Evolutionary conservation across 352 stramenopile species (phyloP).

Genomic region (Discostella stelligera): DNA sequence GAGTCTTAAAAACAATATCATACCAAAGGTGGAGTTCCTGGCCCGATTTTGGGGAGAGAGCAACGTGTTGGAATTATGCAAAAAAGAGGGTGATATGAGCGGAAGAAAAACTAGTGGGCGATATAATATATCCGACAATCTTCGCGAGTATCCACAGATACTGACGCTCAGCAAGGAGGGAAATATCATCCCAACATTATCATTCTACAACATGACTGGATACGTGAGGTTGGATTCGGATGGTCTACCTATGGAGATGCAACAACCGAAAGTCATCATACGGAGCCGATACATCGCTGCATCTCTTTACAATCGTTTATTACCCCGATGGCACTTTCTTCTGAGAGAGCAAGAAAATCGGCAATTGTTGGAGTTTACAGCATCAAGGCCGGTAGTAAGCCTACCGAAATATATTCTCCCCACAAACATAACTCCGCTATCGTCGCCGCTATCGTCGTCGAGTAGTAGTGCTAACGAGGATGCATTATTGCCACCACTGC

Average conservation of each 20-base stretch:
- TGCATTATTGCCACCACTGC: constrained; percentile 46
- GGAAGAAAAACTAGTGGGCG: constrained; percentile 9
- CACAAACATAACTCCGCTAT: not conserved
- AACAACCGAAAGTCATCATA: constrained; percentile 23
- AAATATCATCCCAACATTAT: constrained; percentile 72
- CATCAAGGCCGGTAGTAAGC: not conserved
- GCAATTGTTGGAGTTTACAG: not conserved
- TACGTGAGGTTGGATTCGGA: constrained; percentile 57
- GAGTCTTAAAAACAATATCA: constrained; percentile 69
- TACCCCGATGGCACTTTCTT: constrained; percentile 79
- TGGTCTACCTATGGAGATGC: constrained; percentile 8
- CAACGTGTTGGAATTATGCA: not conserved
- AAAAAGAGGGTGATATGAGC: not conserved
- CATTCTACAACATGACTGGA: constrained; percentile 75
- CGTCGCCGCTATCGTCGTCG: not conserved
- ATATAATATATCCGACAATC: constrained; percentile 9
- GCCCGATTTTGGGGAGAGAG: constrained; percentile 51
- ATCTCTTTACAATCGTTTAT: constrained; percentile 74
- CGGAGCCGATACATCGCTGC: constrained; percentile 69
- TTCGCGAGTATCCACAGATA: constrained; percentile 69
- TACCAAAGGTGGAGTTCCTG: constrained; percentile 69
- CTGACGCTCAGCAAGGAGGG: constrained; percentile 72
- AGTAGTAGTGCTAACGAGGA: not conserved
- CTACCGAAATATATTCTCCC: constrained; percentile 6
- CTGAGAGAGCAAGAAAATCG: constrained; percentile 29